Base-by-base conservation (phyloP, 805 yeast species). In the Cephaloascus fragrans region DNA sequence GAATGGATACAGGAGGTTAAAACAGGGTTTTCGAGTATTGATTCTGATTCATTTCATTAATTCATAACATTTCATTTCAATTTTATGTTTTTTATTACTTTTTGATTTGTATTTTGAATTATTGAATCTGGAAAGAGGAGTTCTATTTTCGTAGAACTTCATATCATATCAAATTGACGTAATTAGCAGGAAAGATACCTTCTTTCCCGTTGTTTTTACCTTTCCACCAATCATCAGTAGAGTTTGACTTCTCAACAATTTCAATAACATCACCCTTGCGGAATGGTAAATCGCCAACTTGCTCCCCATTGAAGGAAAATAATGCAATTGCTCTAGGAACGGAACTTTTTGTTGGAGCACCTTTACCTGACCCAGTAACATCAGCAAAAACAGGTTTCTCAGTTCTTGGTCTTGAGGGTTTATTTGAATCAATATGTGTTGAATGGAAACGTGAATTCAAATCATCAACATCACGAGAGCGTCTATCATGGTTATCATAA, bases 211-310 rank as follows among this genome's bases (percentile, higher is more conserved):
- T 84, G 39, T 78, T 66, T 55, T 83, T 78, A 19, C 98, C 98
- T 0, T 96, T 87, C 98, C 98, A 93, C 98, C 98, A 93, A 57
- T 93, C 97, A 57, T 93, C 95, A 37, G 79, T 76, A 12, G 96
- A 82, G 6, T 83, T 89, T 8, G 93, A 79, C 59, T 84, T 86
- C 59, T 88, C 86, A 40, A 85, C 64, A 47, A 93, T 83, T 34
- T 86, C 81, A 48, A 93, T 85, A 14, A 85, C 83, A 58, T 93
- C 98, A 40, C 98, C 98, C 67, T 93, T 93, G 48, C 77, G 80
- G 70, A 93, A 93, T 3, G 95, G 75, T 52, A 93, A 69, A 59
- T 93, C 98, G 4, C 97, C 97, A n/a, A 71, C 56, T 62, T 90
- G 94, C 59, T 89, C 95, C 19, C 97, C 97, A 38, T 80, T 83